phyloP scores from a whole-genome alignment of 1,284 basidiomycete genomes.

The Cutaneotrichosporon spelunceum region DNA sequence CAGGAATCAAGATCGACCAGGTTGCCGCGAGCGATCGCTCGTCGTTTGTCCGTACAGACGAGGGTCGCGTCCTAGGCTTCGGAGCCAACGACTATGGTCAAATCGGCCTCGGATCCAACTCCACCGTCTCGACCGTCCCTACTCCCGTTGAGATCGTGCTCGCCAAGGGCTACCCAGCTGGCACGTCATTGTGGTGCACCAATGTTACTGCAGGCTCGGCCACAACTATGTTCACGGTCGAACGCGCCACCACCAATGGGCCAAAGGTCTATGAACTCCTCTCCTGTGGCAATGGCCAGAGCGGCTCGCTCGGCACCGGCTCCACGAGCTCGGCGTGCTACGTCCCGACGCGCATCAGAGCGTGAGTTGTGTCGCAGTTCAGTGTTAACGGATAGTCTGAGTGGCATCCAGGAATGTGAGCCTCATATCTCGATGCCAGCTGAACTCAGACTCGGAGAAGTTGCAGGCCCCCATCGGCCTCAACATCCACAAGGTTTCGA shows the following conservation, averaged over 20 bases:
- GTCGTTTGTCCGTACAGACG: conserved; percentile 67
- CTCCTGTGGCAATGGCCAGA: conserved; percentile 75
- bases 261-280: conserved; percentile 64
- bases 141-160: conserved; percentile 83
- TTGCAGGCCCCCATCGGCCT: conserved; percentile 64
- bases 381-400: conserved; percentile 54
- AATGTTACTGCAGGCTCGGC: conserved; percentile 62
- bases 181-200: conserved; percentile 62
- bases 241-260: conserved; percentile 52
- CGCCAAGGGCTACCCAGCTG: conserved; percentile 55
- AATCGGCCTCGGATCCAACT: conserved; percentile 70
- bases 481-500: conserved; percentile 60
- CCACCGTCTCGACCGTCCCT: conserved; percentile 68
- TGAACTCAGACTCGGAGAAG: conserved; percentile 63
- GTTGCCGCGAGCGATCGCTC: conserved; percentile 70
- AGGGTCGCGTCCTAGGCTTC: conserved; percentile 80
- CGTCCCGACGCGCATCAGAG: conserved; percentile 70
- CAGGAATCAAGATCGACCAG: conserved; percentile 63
- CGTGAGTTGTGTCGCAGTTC: conserved; percentile 37
- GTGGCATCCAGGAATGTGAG: conserved; percentile 79
- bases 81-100: conserved; percentile 84
- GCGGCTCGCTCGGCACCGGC: conserved; percentile 79
- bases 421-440: conserved; percentile 14
- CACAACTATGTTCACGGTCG: conserved; percentile 68
- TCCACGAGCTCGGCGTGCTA: conserved; percentile 71